Conservation (phyloP, 495 filamentous ascomycete genomes). For the Clavariopsis aquatica region DNA sequence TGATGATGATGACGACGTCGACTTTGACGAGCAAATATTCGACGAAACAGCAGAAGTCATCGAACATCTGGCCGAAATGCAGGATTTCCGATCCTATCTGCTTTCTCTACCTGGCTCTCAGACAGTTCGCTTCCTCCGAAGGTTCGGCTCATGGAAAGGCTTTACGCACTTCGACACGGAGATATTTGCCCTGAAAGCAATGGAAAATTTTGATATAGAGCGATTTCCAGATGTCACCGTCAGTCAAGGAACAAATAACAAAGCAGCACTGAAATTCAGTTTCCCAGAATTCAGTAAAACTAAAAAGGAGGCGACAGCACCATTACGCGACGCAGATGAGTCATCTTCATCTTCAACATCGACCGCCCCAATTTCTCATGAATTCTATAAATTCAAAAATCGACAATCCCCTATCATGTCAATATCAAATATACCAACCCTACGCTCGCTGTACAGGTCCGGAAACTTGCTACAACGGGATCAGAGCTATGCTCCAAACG, state of each 20-base stretch:
- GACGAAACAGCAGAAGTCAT: not conserved
- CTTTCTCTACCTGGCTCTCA: slow-evolving; percentile 8
- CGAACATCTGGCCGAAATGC: slow-evolving; percentile 8
- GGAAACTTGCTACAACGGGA: slow-evolving; percentile 24
- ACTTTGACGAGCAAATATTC: not conserved
- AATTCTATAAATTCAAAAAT: not conserved
- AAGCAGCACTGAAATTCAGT: slow-evolving; percentile 19
- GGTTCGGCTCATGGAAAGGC: slow-evolving; percentile 16
- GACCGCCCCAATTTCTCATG: not conserved
- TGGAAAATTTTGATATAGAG: not conserved
- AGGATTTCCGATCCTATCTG: slow-evolving; percentile 10
- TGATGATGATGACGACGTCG: not conserved
- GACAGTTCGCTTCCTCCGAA: slow-evolving; percentile 19
- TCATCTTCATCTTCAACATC: slow-evolving; percentile 10
- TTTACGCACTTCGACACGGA: slow-evolving; percentile 12
- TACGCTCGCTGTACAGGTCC: slow-evolving; percentile 16
- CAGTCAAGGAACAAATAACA: slow-evolving; percentile 4
- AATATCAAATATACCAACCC: slow-evolving; percentile 12
- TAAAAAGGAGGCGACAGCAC: not conserved
- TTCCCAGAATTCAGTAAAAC: not conserved
- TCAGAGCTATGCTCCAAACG: slow-evolving; percentile 28
- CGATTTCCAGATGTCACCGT: slow-evolving; percentile 12
- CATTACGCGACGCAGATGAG: not conserved
- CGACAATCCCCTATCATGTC: slow-evolving; percentile 2
- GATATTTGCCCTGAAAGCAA: slow-evolving; percentile 9